Evolutionary conservation across 371 early-diverging fungal genomes (phyloP), one percentile per base, ranked within the genome.

Genomic region (Haplosporangium sp.): DNA sequence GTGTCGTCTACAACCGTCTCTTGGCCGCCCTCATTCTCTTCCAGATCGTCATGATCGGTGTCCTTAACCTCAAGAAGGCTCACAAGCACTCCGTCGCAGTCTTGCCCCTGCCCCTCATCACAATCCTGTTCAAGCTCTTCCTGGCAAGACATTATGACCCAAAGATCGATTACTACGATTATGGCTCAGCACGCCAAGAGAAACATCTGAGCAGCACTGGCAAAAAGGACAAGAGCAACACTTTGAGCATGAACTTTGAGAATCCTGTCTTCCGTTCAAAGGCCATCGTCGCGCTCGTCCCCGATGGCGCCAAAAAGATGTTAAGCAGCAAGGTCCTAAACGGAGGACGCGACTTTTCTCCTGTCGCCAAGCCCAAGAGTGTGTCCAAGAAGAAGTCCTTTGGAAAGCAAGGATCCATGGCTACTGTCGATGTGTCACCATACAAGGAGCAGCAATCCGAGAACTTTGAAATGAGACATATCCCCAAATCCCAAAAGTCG

Each of bases 1-100:
- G 91, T 36, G 86, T 89, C 21, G 83, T 93, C 55, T 88, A 93
- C 80, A 91, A 93, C 72, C 89, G 94, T n/a, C 67, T 94, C 29
- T 47, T 91, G 0, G 81, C 87, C 13, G 88, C 91, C 13, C 69
- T 89, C 37, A 69, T 87, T 11, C 73, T 91, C 54, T 94, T 90
- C 82, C 95, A 95, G 71, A 52, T 91, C 11, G 84, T 90, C 62
- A 84, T 93, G 83, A 85, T 91, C 46, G 86, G 86, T 45, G 85
- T 91, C 16, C 84, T 90, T 60, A 81, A 81, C 42, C 64, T 89
- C 50, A 83, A 83, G 66, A 40, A 63, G 14, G 83, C 83, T 21
- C 74, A 71, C 61, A 75, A 73, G 43, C 82, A 88, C 9, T 83
- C 90, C 0, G 69, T 85, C 29, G 81, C 81, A 38, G 59, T 90